Base-by-base conservation (phyloP, 306 rosid genomes). In the Lotus japonicus region DNA sequence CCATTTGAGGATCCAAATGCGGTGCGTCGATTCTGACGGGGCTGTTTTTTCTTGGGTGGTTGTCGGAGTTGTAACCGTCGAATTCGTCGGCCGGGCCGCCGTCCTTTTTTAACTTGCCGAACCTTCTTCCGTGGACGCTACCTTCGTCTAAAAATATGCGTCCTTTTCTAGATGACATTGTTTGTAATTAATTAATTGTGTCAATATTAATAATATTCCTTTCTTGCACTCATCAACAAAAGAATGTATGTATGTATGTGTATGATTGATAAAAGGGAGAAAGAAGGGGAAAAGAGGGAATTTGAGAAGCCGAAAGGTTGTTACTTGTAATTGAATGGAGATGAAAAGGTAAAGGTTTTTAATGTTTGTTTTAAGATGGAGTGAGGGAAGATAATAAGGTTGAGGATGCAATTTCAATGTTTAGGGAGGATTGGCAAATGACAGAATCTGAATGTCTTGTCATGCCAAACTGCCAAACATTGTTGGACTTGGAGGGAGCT, bases 81-180 rank as follows among this genome's bases (percentile, higher is more conserved):
- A 66, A 45, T n/a, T 70, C 79, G 9, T 83, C 71, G 26, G 26
- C 26, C 2, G 2, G 2, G 0, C 57, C 7, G 26, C 50, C 72
- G 6, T 5, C 14, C 14, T 59, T 80, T 39, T 77, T 84, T 4
- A 87, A 36, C 54, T 79, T 70, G 14, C 80, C 82, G 13, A 38
- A 81, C 52, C 13, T 74, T 59, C 57, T 71, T 9, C 82, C 86
- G 0, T 49, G 69, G 9, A 2, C 12, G 43, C 72, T 78, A 66
- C 77, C 23, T 55, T 51, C 87, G 4, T 85, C 86, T 0, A 74
- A 11, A 67, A 88, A 76, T 7, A 14, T 2, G 1, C 8, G 53
- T 3, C 77, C 76, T 35, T 48, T 54, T 51, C 62, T 81, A 0
- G 83, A 77, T 50, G 92, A 78, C 4, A 83, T 79, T 66, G 75